Base-by-base conservation (phyloP, 306 rosid species). In the Canavalia gladiata region DNA sequence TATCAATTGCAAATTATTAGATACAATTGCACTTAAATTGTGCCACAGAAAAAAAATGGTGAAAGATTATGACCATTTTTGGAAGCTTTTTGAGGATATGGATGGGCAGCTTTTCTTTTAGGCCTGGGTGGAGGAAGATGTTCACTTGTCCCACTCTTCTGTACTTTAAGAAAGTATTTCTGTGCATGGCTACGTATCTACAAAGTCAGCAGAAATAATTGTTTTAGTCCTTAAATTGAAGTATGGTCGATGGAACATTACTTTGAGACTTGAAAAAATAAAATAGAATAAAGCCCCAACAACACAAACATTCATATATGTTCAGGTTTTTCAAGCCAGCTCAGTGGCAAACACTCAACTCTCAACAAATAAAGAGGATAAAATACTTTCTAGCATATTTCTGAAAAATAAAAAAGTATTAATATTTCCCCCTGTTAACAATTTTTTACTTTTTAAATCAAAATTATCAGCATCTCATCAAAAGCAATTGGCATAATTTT, bases 41-140 rank as follows among this genome's bases (percentile, higher is more conserved):
- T 2, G n/a, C 4, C 62, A 60, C n/a, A 58, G 41, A 10, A 62
- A 69, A 64, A 33, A 37, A 18, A 43, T 13, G 64, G 12, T 8
- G 66, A 83, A 65, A 39, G 8, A 25, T 67, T 65, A 75, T 42
- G 39, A 90, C 97, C 92, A 68, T 78, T 89, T 90, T 91, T 90
- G 3, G 93, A 87, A 63, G 98, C 98, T 81, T 94, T 94, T 77
- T 94, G 94, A 31, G 98, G 98, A 82, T 94, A 94, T 37, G 98
- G 98, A 84, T 91, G 98, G 78, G 97, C 80, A 81, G 98, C 98
- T 87, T 94, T 94, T 87, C 97, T 86, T 68, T 94, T 94, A 5
- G 98, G 98, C 58, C 98, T 91, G 54, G 95, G 97, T 2, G 98
- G 98, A 58, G 98, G 98, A 60, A 94, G 89, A 89, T 94, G 97